phyloP scores from a whole-genome alignment of 1,139 yeast species.

The Diutina rugosa region DNA sequence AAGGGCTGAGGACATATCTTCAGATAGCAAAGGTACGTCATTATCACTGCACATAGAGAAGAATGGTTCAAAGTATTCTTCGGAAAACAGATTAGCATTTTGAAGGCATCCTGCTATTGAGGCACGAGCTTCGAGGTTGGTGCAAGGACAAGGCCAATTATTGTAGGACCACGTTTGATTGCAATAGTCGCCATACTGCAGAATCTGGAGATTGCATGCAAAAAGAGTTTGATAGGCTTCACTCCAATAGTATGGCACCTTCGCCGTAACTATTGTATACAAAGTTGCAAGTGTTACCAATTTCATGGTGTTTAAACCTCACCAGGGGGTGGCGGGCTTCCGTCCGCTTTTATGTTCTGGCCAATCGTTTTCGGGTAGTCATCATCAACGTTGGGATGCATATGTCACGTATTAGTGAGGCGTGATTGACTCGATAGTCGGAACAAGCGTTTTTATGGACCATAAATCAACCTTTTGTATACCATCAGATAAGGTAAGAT shows the following conservation, averaged over 20 bases:
- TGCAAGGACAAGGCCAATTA: neutral
- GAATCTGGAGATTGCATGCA: slow-evolving; percentile 1
- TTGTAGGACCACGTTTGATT: neutral
- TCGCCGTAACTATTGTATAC: neutral
- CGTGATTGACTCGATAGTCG: neutral
- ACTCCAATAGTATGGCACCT: neutral
- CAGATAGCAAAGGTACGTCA: neutral
- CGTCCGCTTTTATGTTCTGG: neutral
- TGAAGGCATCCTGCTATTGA: neutral
- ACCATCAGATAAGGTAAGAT: neutral
- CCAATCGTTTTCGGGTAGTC: neutral
- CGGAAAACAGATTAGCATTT: neutral
- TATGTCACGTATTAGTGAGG: neutral
- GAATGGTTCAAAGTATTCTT: neutral
- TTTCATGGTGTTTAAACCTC: neutral
- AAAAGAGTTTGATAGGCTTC: neutral
- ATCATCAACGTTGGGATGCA: neutral
- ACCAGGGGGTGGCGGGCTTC: neutral
- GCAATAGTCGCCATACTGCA: neutral
- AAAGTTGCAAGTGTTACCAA: neutral
- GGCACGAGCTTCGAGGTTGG: neutral
- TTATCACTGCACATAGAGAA: neutral
- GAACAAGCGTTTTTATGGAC: neutral
- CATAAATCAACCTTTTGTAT: neutral
- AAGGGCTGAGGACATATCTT: neutral